These are phyloP conservation scores for Solanum chmielewskii DNA, from an alignment of 257 asterid species.

Conservation along the genomic window DNA sequence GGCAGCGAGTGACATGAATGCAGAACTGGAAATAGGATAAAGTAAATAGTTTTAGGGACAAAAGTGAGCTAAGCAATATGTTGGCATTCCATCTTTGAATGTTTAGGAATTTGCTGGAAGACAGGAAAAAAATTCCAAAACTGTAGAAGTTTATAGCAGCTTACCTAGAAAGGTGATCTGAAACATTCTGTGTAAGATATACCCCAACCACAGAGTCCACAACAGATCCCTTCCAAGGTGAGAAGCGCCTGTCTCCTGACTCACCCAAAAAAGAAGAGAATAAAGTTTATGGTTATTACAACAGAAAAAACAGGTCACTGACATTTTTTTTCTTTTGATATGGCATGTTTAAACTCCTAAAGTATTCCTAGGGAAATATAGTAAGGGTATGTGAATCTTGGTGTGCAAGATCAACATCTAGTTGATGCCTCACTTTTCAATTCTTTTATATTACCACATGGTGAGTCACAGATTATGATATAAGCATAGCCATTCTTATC, in stretches of 20 bases:
- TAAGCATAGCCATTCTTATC: background rate
- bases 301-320: background rate
- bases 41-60: background rate
- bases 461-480: background rate
- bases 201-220: constrained; percentile 47
- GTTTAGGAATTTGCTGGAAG: background rate
- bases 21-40: constrained; percentile 32
- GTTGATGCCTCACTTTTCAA: background rate
- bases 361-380: background rate
- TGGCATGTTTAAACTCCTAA: background rate
- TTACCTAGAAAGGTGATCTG: constrained; percentile 53
- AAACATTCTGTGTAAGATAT: constrained; percentile 46
- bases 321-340: background rate
- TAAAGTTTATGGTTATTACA: background rate
- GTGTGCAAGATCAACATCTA: background rate
- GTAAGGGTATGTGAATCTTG: background rate
- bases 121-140: background rate
- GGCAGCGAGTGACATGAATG: constrained; percentile 45
- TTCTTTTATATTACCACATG: background rate
- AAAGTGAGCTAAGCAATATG: background rate
- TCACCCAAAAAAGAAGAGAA: background rate
- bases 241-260: constrained; percentile 46
- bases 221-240: constrained; percentile 54
- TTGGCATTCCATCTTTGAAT: background rate
- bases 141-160: background rate